Evolutionary conservation across 2,329 filamentous ascomycete species (phyloP), one percentile per base, ranked within the genome.

Genomic region (Exophiala bonariae): DNA sequence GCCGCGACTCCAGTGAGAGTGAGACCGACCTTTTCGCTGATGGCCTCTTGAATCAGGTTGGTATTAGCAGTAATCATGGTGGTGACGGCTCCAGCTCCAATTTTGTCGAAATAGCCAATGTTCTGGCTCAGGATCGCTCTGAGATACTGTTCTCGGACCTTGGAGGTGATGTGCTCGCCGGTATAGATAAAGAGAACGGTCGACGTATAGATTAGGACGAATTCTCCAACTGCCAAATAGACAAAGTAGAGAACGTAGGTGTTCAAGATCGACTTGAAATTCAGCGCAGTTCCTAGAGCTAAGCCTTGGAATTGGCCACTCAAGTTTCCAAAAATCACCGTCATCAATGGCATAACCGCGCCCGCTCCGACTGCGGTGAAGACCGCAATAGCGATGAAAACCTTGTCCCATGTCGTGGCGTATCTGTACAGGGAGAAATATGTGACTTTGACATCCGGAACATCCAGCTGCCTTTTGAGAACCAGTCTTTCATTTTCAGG

Each of bases 61-160:
- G 89, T 95, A 66, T 97, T 92, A 9, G 91, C 86, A 0, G 92
- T 97, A 59, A 96, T 96, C 55, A 91, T 85, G 1, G 91, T 96
- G 0, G 91, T 96, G 51, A 97, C 88, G 69, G 96, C 93, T 49
- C 92, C 91, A 26, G 90, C 87, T 41, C 91, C 92, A 11, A 96
- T 78, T 62, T 93, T 93, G 67, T 97, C 93, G 68, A 95, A 95
- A 67, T 89, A 95, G 36, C 82, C 90, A 65, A 95, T 92, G 65
- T 96, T 95, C 65, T 95, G 90, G 51, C 82, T 82, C 73, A 95
- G 74, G 62, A 90, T 91, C 54, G 87, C 89, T 59, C 84, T 79
- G 5, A 99, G 79, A 60, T 97, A 97, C 58, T 88, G 79, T 63
- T 88, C 81, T 49, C 91, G 82, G 59, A 91, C 87, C 71, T 89